Base-by-base conservation (phyloP, 352 stramenopile species). In the Globisporangium heterothallicum region DNA sequence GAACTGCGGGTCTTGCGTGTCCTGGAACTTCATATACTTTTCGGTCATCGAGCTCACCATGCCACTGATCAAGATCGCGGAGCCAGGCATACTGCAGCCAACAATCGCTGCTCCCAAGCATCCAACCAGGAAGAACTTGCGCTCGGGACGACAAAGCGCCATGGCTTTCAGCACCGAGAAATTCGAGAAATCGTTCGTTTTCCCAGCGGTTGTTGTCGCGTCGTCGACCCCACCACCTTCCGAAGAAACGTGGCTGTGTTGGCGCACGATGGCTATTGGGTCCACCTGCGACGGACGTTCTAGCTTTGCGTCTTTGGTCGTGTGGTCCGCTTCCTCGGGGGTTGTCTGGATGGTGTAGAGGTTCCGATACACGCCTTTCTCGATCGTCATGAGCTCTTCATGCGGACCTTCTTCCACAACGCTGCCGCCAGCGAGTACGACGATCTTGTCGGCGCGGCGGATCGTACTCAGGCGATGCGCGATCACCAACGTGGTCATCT, bases 301-400 rank as follows among this genome's bases (percentile, higher is more conserved):
- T 6, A 22, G n/a, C 7, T 40, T 18, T 27, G 38, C 24, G 8
- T 53, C 38, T 24, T 53, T 42, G n/a, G n/a, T 53, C 21, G 22
- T 30, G n/a, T n/a, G n/a, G n/a, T n/a, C n/a, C n/a, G n/a, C n/a
- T n/a, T n/a, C 32, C n/a, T 38, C 10, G 32, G n/a, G 32, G 32
- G 27, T 21, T 14, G 58, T 40, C 26, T 78, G 65, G 42, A 96
- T 86, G 34, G 71, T 81, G 48, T 94, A 83, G 52, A 85, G 67
- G 18, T 74, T 96, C 30, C 93, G 73, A 62, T 95, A 97, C 2
- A 72, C 47, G 21, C 63, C 67, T 16, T 79, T 66, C 41, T 95
- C 70, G 7, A 92, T 78, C 38, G 41, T 7, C 44, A 79, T 21
- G n/a, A 79, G 27, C 26, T 65, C 49, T 12, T 74, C 53, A 52